phyloP scores from a whole-genome alignment of 176 grass and related monocot genomes.

The Oryza australiensis region DNA sequence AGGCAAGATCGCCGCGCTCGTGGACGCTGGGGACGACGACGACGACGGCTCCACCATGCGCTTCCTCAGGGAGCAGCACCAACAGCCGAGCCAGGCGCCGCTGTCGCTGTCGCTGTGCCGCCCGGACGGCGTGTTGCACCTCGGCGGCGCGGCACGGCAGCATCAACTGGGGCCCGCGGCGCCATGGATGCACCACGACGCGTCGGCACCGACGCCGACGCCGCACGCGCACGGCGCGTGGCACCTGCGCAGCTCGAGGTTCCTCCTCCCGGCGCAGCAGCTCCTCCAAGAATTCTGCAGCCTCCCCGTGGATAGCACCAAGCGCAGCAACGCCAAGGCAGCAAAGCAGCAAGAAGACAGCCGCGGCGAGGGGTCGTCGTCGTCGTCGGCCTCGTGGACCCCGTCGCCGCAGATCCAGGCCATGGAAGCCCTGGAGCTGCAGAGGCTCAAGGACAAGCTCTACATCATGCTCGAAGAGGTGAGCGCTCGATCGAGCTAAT shows the following conservation, averaged over 20 bases:
- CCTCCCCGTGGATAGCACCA: conserved; percentile 37
- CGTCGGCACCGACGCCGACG: not conserved
- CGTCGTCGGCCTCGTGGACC: conserved; percentile 52
- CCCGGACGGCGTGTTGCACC: conserved; percentile 39
- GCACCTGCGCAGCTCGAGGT: conserved; percentile 64
- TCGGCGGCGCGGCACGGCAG: conserved; percentile 37
- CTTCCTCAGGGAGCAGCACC: conserved; percentile 42
- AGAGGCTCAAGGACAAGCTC: conserved; percentile 82
- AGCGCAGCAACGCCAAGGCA: conserved; percentile 15
- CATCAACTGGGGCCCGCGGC: conserved; percentile 18
- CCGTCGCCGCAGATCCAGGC: conserved; percentile 61
- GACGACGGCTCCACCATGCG: conserved; percentile 34
- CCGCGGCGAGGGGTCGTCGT: conserved; percentile 50
- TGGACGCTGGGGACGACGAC: conserved; percentile 3
- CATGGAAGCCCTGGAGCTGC: conserved; percentile 74
- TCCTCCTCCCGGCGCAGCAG: conserved; percentile 65
- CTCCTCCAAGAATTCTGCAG: conserved; percentile 87
- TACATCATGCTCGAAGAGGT: conserved; percentile 96
- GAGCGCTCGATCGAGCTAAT: conserved; percentile 28
- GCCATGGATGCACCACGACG: conserved; percentile 27
- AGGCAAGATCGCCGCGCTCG: conserved; percentile 33
- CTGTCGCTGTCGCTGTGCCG: conserved; percentile 51
- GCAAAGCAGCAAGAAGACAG: conserved; percentile 6
- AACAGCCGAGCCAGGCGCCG: conserved; percentile 38
- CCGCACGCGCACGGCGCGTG: conserved; percentile 27